Evolutionary conservation across 2,329 filamentous ascomycete species (phyloP).

Genomic region (Penicillium sp.): DNA sequence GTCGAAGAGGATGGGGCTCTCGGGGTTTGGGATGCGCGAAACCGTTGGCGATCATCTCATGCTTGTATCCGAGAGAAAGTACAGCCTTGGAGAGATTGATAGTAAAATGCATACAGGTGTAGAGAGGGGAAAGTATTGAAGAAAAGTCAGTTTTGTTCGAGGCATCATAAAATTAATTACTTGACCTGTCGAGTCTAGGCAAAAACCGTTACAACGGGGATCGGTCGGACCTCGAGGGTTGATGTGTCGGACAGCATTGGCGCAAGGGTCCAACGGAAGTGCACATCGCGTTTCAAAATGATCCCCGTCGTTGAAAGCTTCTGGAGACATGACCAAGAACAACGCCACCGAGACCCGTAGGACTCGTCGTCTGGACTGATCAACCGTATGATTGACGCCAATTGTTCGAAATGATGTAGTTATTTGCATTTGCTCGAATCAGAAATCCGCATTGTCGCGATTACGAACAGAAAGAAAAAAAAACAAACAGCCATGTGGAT

Average conservation of each 20-base stretch:
- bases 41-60: constrained; percentile 25
- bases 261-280: constrained; percentile 17
- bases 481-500: neutral
- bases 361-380: constrained; percentile 16
- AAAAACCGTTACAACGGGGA: neutral
- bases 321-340: neutral
- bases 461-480: neutral
- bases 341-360: constrained; percentile 6
- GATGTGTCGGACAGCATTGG: constrained; percentile 9
- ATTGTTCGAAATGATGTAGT: neutral
- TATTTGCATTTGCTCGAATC: neutral
- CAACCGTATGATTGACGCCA: constrained; percentile 7
- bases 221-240: neutral
- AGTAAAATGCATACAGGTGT: no score
- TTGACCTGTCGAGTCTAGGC: constrained; percentile 9
- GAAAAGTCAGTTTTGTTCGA: neutral
- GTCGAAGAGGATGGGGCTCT: neutral
- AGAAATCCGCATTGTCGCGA: neutral
- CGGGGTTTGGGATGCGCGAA: constrained; percentile 16
- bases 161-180: neutral
- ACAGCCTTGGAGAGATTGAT: neutral
- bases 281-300: constrained; percentile 8
- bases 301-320: constrained; percentile 14
- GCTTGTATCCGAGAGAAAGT: constrained; percentile 11
- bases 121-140: neutral